Evolutionary conservation across 805 yeast species (phyloP), one percentile per base, ranked within the genome.

Genomic region (Starmerella kuoi): DNA sequence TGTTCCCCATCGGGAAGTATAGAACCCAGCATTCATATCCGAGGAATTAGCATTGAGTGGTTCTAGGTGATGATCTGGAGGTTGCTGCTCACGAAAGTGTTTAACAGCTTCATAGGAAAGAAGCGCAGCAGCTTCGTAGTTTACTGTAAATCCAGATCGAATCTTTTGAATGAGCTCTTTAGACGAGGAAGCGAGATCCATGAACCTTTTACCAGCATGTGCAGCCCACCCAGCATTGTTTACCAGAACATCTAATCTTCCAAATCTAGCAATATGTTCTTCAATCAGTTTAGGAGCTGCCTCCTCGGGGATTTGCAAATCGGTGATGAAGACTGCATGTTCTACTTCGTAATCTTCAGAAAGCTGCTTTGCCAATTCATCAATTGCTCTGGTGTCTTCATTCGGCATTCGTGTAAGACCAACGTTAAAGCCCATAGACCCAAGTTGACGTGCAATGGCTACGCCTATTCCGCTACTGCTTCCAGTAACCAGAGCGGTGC

Each of bases 141-240:
- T 44, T 22, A 44, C 48, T 21, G 47, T 41, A 31, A 44, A 46
- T 8, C 50, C 50, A n/a, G 39, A 28, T 9, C 50, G 38, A 18
- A 46, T 17, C 25, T 38, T 37, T 33, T 25, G 9, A 8, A 40
- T 19, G n/a, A 46, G 41, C 19, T 37, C 45, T 18, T 23, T 34
- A 4, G 47, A 28, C 19, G 22, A 17, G 9, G 40, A 40, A 20
- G 39, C 44, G 11, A 46, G 45, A 6, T 44, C 45, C 38, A 44
- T 44, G 35, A 46, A 46, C 14, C n/a, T 20, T 26, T 37, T 40
- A 3, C 47, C 47, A 4, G 50, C 50, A 26, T 35, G 37, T 3
- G 45, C 43, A 5, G 47, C 47, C 50, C 48, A 44, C 20, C 44
- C 48, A 4, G 51, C 51, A 19, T 44, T 44, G 42, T 47, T 47